These are phyloP conservation scores for Zostera marina DNA, from an alignment of 116 monocot genomes.

Conservation along the genomic window DNA sequence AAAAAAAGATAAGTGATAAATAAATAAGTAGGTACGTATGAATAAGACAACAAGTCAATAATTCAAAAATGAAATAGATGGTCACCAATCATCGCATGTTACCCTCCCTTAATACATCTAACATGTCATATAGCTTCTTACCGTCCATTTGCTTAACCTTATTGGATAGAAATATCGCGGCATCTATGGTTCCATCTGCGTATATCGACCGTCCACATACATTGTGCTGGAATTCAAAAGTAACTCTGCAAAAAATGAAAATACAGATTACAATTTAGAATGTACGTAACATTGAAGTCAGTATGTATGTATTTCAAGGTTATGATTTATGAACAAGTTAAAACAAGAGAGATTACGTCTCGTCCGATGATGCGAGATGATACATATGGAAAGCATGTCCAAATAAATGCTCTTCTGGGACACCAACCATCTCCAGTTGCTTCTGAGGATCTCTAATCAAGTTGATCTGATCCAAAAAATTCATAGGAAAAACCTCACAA, in stretches of 20 bases:
- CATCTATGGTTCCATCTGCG: conserved; percentile 83
- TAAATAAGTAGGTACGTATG: too few species aligned
- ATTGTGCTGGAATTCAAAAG: conserved; percentile 96
- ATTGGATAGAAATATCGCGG: conserved; percentile 72
- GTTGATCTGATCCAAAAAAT: conserved; percentile 28
- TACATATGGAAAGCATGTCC: conserved; percentile 97
- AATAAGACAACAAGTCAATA: too few species aligned
- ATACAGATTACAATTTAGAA: not conserved
- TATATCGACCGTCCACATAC: conserved; percentile 85
- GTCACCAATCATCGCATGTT: conserved; percentile 82
- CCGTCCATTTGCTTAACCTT: conserved; percentile 57
- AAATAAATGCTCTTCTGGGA: conserved; percentile 66
- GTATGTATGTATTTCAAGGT: too few species aligned
- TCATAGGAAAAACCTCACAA: too few species aligned
- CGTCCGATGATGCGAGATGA: conserved; percentile 82
- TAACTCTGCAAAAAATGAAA: conserved; percentile 39
- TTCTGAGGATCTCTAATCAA: conserved; percentile 70
- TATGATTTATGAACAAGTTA: not conserved
- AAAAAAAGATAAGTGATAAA: too few species aligned
- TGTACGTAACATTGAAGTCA: not conserved
- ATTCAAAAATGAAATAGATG: too few species aligned
- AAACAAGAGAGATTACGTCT: conserved; percentile 43
- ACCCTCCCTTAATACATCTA: conserved; percentile 79
- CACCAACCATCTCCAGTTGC: conserved; percentile 80
- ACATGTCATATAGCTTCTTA: conserved; percentile 69